Evolutionary conservation across 441 rosid species (phyloP), one percentile per base, ranked within the genome.

Genomic region (Brassica balearica): DNA sequence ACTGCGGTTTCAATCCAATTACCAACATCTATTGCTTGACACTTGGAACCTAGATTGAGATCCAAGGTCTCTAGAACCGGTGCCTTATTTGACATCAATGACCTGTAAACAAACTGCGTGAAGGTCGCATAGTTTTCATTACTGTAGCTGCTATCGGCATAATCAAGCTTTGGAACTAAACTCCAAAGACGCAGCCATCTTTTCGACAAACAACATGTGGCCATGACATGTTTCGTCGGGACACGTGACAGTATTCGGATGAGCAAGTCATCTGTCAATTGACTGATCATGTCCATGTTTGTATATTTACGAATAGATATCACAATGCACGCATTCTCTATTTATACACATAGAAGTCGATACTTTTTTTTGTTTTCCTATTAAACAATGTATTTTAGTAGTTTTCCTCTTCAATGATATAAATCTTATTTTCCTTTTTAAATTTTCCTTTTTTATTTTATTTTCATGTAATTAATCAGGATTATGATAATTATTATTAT

Each of bases 81-180:
- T 48, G 56, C 56, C 17, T 48, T 48, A n/a, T 48, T 48, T 48
- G 19, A 48, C 56, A 48, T 48, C 56, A 48, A 48, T 5, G 56
- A 48, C 19, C 56, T 48, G 56, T 48, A 48, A 48, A 48, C 56
- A 48, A 48, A 48, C 56, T 48, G 56, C 19, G 56, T 48, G 56
- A 48, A 48, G 8, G 2, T 48, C 56, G 56, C 56, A n/a, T 48
- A 48, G 17, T 48, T n/a, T 48, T 48, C 56, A 48, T 48, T 8
- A 48, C 17, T 0, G 56, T n/a, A 48, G 5, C 56, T n/a, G 56
- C 17, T 1, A 5, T 48, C 56, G 5, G 5, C 56, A 48, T 48
- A n/a, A 48, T n/a, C 5, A 46, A 48, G 56, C 5, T 14, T 2
- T 48, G 56, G 17, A 4, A n/a, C 8, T 48, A 48, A 48, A 48